Evolutionary conservation across 345 rosid species (phyloP).

Genomic region (Linum trigynum): DNA sequence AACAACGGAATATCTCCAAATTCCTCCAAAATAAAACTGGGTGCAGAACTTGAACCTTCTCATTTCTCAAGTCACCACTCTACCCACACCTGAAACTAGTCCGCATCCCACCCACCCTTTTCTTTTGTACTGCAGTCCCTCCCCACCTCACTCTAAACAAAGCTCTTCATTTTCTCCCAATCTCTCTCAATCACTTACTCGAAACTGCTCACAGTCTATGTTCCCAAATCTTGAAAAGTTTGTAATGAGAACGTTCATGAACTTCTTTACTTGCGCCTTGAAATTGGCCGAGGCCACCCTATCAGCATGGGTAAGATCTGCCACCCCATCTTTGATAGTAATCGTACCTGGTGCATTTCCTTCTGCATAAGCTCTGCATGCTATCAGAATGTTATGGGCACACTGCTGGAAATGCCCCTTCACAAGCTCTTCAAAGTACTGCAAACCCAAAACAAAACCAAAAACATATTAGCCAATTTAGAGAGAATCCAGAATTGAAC

Average conservation of each 20-base stretch:
- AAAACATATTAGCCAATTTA: background rate
- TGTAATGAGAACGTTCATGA: constrained; percentile 19
- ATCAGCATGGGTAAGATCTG: constrained; percentile 12
- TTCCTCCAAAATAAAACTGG: no score
- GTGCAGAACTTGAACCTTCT: no score
- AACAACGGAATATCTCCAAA: no score
- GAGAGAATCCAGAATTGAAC: background rate
- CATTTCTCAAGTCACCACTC: no score
- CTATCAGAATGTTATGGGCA: constrained; percentile 30
- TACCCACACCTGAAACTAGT: no score
- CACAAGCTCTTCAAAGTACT: constrained; percentile 44
- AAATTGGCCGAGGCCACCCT: constrained; percentile 16
- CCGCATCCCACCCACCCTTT: no score
- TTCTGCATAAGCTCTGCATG: constrained; percentile 36
- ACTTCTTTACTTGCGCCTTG: constrained; percentile 16
- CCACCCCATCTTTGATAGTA: constrained; percentile 21
- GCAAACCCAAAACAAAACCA: constrained; percentile 8
- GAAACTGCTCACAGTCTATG: constrained; percentile 29
- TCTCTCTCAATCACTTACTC: background rate
- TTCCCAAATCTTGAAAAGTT: constrained; percentile 31
- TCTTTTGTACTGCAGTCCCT: no score
- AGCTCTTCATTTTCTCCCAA: no score
- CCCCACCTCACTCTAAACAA: no score
- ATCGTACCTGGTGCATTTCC: constrained; percentile 35
- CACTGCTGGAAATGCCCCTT: constrained; percentile 30